Percentiles rank a stretch among this genome's conserved stretches.
Evolutionary conservation across 2,329 filamentous ascomycete genomes (phyloP).

Genomic region (Xylariaceae sp.): DNA sequence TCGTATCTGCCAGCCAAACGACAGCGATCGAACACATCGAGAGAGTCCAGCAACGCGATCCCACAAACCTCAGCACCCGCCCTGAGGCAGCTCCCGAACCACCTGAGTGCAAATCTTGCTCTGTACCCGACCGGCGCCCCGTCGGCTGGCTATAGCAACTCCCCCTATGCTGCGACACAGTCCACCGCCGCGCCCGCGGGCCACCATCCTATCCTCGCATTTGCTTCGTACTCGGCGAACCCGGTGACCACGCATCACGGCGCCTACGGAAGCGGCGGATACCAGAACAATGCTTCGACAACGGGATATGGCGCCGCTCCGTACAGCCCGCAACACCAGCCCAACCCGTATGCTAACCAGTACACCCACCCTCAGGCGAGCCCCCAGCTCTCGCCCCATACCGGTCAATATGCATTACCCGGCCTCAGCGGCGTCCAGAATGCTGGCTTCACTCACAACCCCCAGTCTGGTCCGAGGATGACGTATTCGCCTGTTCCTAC

Average conservation of each 20-base stretch:
- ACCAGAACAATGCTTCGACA: constrained; percentile 20
- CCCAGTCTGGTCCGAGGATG: constrained; percentile 20
- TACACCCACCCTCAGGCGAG: constrained; percentile 25
- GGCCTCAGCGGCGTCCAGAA: constrained; percentile 24
- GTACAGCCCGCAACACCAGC: constrained; percentile 28
- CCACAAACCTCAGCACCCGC: constrained; percentile 32
- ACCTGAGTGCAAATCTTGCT: constrained; percentile 20
- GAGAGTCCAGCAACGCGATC: constrained; percentile 30
- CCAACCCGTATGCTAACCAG: constrained; percentile 25
- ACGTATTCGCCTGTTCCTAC: constrained; percentile 27
- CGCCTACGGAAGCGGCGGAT: constrained; percentile 27
- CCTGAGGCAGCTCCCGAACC: constrained; percentile 26
- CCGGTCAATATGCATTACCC: constrained; percentile 21
- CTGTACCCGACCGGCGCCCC: constrained; percentile 14
- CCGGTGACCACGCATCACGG: constrained; percentile 27
- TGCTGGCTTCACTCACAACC: constrained; percentile 19
- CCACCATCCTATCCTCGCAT: constrained; percentile 24
- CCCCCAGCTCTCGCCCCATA: constrained; percentile 25
- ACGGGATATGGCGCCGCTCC: constrained; percentile 22
- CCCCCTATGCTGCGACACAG: constrained; percentile 19
- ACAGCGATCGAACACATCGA: constrained; percentile 32
- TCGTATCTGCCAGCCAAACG: constrained; percentile 32
- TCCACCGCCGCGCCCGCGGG: constrained; percentile 15
- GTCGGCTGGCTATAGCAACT: constrained; percentile 26
- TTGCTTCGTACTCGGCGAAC: constrained; percentile 26